phyloP scores from a whole-genome alignment of 2,329 filamentous ascomycete genomes.

The Gaeumannomyces tritici region DNA sequence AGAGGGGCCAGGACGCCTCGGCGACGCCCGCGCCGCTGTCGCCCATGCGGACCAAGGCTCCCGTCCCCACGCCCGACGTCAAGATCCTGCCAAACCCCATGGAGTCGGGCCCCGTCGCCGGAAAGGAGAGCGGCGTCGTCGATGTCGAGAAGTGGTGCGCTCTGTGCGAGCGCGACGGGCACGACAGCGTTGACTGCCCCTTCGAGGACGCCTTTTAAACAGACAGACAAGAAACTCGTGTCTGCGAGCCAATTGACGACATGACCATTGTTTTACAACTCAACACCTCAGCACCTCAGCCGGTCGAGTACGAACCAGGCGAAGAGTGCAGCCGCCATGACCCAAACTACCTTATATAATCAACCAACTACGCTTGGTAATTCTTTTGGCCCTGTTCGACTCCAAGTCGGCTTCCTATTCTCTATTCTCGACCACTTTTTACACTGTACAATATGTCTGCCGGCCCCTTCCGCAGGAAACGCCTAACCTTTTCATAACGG shows the following conservation, averaged over 20 bases:
- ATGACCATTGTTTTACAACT: background rate
- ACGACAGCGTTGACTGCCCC: constrained; percentile 91
- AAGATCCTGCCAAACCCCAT: constrained; percentile 50
- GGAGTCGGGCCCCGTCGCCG: constrained; percentile 61
- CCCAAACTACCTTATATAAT: background rate
- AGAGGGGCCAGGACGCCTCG: constrained; percentile 25
- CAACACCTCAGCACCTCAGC: background rate
- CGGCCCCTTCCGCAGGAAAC: background rate
- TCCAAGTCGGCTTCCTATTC: background rate
- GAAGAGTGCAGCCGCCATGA: background rate
- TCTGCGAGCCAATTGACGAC: background rate
- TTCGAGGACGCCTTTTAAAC: constrained; percentile 71
- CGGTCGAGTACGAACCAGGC: background rate
- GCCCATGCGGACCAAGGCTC: constrained; percentile 36
- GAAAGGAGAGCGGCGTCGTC: constrained; percentile 67
- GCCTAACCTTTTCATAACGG: no score
- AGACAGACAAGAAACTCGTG: background rate
- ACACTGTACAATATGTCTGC: background rate
- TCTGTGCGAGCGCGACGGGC: constrained; percentile 88
- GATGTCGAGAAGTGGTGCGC: constrained; percentile 94
- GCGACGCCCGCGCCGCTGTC: constrained; percentile 46
- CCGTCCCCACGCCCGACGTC: constrained; percentile 27
- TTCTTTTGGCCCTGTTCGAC: background rate
- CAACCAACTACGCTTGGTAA: background rate
- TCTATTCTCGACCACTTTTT: background rate